These are phyloP conservation scores for Myxozyma melibiosi DNA, from an alignment of 805 yeast genomes.

Conservation along the genomic window DNA sequence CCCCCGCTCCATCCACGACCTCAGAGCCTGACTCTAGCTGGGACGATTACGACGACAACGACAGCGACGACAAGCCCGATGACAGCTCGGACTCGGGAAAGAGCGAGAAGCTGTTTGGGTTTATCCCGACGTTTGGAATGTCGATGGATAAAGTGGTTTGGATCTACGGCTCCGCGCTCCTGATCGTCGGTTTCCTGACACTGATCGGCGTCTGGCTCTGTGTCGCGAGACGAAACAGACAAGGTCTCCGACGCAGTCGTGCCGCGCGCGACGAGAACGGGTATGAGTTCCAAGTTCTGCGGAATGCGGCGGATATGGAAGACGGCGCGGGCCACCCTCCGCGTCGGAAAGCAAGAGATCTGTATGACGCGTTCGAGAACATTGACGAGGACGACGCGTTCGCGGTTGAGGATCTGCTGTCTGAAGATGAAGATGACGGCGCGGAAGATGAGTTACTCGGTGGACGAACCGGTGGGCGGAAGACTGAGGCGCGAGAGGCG, in stretches of 20 bases:
- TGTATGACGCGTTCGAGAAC: slow-evolving; percentile 33
- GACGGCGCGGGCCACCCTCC: slow-evolving; percentile 1
- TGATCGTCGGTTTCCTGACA: slow-evolving; percentile 49
- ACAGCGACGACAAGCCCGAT: neutral
- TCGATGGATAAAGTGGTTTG: slow-evolving; percentile 38
- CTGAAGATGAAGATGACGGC: slow-evolving; percentile 28
- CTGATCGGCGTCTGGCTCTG: slow-evolving; percentile 45
- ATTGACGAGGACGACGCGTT: slow-evolving; percentile 33
- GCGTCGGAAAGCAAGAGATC: slow-evolving; percentile 29
- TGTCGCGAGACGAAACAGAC: slow-evolving; percentile 44
- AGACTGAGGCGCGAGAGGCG: no score
- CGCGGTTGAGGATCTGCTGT: slow-evolving; percentile 28
- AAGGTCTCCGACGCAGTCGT: slow-evolving; percentile 41
- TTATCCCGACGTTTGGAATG: slow-evolving; percentile 42
- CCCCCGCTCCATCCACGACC: slow-evolving; percentile 13
- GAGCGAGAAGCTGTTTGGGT: slow-evolving; percentile 13
- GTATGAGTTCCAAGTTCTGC: slow-evolving; percentile 64
- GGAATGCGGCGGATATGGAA: slow-evolving; percentile 9
- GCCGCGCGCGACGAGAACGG: slow-evolving; percentile 50
- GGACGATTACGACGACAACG: slow-evolving; percentile 20
- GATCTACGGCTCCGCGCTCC: slow-evolving; percentile 47
- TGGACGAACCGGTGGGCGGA: slow-evolving; percentile 9
- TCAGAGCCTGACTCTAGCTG: slow-evolving; percentile 1
- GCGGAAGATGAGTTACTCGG: slow-evolving; percentile 16
- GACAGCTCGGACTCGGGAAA: slow-evolving; percentile 2